Conservation (phyloP, 2,329 filamentous ascomycete species). For the Epicoccum sorghinum region DNA sequence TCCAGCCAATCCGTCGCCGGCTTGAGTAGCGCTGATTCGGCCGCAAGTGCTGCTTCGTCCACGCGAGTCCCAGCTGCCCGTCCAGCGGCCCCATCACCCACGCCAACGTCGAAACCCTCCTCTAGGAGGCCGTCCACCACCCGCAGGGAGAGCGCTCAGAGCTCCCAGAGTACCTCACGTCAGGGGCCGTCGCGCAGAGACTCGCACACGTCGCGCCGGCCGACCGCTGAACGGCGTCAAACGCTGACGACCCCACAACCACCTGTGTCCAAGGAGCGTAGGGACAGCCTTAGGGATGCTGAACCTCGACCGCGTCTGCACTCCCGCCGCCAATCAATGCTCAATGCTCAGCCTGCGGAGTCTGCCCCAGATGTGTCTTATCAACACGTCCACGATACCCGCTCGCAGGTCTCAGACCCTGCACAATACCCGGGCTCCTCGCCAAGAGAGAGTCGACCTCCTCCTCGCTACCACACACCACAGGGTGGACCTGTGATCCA, state of each 20-base stretch:
- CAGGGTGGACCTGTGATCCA: constrained; percentile 36
- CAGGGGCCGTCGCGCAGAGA: constrained; percentile 30
- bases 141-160: constrained; percentile 28
- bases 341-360: constrained; percentile 21
- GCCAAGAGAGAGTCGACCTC: constrained; percentile 34
- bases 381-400: constrained; percentile 26
- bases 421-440: constrained; percentile 33
- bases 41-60: constrained; percentile 47
- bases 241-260: constrained; percentile 21
- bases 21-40: constrained; percentile 59
- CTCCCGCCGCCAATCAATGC: constrained; percentile 18
- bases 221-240: constrained; percentile 20
- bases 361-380: constrained; percentile 40
- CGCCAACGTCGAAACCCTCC: constrained; percentile 13
- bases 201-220: constrained; percentile 32
- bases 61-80: constrained; percentile 35
- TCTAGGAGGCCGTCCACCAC: constrained; percentile 14
- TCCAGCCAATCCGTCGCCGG: constrained; percentile 63
- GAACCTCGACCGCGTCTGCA: constrained; percentile 20
- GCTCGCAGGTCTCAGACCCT: constrained; percentile 42
- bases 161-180: constrained; percentile 17
- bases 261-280: constrained; percentile 12
- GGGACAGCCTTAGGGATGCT: constrained; percentile 24
- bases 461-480: constrained; percentile 22
- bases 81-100: constrained; percentile 17